phyloP scores from a whole-genome alignment of 768 basidiomycete species.

The Thelephora ganbajun region DNA sequence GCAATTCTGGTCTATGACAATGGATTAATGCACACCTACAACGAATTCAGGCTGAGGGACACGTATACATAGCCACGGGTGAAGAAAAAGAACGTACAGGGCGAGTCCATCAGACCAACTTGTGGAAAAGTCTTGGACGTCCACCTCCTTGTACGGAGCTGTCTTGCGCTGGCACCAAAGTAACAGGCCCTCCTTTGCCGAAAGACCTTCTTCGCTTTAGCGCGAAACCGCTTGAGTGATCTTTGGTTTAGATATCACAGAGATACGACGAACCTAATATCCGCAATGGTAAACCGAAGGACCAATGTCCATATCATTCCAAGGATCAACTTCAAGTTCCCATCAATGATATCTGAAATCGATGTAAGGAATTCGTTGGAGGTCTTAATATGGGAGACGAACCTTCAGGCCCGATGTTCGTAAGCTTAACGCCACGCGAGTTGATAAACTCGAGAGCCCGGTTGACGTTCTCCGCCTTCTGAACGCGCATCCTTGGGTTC shows the following conservation, averaged over 20 bases:
- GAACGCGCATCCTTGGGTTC: constrained; percentile 80
- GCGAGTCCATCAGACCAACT: constrained; percentile 96
- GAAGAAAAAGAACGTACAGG: constrained; percentile 42
- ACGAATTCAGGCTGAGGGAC: not conserved
- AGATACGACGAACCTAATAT: constrained; percentile 69
- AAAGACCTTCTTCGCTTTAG: constrained; percentile 88
- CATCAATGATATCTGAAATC: constrained; percentile 87
- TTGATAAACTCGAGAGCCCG: constrained; percentile 94
- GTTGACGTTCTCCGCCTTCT: constrained; percentile 97
- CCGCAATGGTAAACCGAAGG: constrained; percentile 93
- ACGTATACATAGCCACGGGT: not conserved
- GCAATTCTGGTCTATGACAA: constrained; percentile 87
- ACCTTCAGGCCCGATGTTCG: constrained; percentile 97
- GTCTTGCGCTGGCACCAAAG: constrained; percentile 99
- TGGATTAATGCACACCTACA: constrained; percentile 92
- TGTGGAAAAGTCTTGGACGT: constrained; percentile 85
- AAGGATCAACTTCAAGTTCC: constrained; percentile 96
- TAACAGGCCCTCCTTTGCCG: constrained; percentile 92
- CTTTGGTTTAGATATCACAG: not conserved
- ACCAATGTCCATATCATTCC: constrained; percentile 99
- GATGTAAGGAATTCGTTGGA: constrained; percentile 3
- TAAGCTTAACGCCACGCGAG: constrained; percentile 85
- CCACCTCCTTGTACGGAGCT: constrained; percentile 75
- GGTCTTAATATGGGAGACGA: not conserved
- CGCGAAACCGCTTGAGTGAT: not conserved